Conservation (phyloP, 1,139 yeast genomes). For the Pichia sp. region DNA sequence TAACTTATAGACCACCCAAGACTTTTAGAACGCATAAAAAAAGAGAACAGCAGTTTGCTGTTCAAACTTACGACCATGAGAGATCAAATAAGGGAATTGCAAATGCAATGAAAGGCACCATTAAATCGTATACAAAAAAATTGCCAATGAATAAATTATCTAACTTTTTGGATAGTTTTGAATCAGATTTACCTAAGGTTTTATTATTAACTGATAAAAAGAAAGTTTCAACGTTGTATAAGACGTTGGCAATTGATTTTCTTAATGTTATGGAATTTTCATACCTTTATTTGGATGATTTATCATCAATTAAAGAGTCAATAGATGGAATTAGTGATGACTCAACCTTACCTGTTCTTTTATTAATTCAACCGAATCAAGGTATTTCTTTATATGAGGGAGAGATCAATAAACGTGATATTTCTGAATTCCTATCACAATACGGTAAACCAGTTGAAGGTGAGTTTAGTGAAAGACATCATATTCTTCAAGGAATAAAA, state of each 20-base stretch:
- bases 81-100: conserved; percentile 55
- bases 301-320: conserved; percentile 1
- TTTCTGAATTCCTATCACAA: conserved; percentile 19
- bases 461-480: conserved; percentile 20
- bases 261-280: conserved; percentile 41
- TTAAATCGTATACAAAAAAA: conserved; percentile 67
- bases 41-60: conserved; percentile 39
- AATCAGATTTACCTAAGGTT: conserved; percentile 34
- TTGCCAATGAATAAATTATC: conserved; percentile 34
- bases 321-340: conserved; percentile 9
- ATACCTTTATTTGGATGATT: conserved; percentile 27
- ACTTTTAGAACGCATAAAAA: conserved; percentile 29
- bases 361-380: conserved; percentile 16
- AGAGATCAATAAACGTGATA: conserved; percentile 13
- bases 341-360: conserved; percentile 13
- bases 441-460: conserved; percentile 25
- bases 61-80: conserved; percentile 66
- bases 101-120: conserved; percentile 52
- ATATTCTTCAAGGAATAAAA: conserved; percentile 19
- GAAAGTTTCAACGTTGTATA: conserved; percentile 54
- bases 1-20: conserved; percentile 81
- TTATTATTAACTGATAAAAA: conserved; percentile 41
- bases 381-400: conserved; percentile 15
- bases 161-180: conserved; percentile 21
- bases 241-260: conserved; percentile 73